phyloP scores from a whole-genome alignment of 2,329 filamentous ascomycete genomes.

The Emericellopsis cladophorae region DNA sequence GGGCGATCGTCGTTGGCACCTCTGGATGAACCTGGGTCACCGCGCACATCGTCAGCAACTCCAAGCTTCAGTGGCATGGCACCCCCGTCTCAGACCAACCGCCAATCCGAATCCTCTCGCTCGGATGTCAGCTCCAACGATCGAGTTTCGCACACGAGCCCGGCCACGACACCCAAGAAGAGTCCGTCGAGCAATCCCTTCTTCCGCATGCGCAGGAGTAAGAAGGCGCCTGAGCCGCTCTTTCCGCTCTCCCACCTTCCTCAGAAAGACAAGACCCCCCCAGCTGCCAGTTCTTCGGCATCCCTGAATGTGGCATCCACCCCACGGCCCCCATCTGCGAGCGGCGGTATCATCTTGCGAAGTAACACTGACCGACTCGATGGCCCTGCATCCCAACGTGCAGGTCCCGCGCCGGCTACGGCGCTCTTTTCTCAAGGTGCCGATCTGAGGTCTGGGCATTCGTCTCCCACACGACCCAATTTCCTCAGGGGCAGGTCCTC shows the following conservation, averaged over 20 bases:
- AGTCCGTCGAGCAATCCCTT: slow-evolving; percentile 56
- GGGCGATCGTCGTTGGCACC: slow-evolving; percentile 16
- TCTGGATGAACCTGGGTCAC: slow-evolving; percentile 43
- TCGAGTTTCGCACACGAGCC: slow-evolving; percentile 42
- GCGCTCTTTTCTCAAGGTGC: slow-evolving; percentile 26
- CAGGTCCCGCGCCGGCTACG: slow-evolving; percentile 29
- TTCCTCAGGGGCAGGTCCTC: slow-evolving; percentile 68
- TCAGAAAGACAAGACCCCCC: slow-evolving; percentile 44
- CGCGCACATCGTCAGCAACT: slow-evolving; percentile 15
- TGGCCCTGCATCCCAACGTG: slow-evolving; percentile 14
- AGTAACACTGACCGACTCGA: slow-evolving; percentile 2
- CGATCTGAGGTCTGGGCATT: slow-evolving; percentile 44
- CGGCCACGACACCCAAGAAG: slow-evolving; percentile 47
- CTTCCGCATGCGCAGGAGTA: slow-evolving; percentile 69
- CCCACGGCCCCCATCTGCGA: slow-evolving; percentile 21
- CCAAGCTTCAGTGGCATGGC: slow-evolving; percentile 25
- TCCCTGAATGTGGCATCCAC: slow-evolving; percentile 23
- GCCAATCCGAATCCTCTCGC: slow-evolving; percentile 63
- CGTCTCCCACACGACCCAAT: slow-evolving; percentile 50
- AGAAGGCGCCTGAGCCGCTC: slow-evolving; percentile 60
- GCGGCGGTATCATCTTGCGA: slow-evolving; percentile 9
- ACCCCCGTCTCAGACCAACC: slow-evolving; percentile 23
- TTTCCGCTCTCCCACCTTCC: slow-evolving; percentile 84
- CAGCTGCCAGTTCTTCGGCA: slow-evolving; percentile 24
- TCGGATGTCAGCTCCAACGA: slow-evolving; percentile 76